Evolutionary conservation across 495 filamentous ascomycete species (phyloP), one percentile per base, ranked within the genome.

Genomic region (Bombardia bombarda): DNA sequence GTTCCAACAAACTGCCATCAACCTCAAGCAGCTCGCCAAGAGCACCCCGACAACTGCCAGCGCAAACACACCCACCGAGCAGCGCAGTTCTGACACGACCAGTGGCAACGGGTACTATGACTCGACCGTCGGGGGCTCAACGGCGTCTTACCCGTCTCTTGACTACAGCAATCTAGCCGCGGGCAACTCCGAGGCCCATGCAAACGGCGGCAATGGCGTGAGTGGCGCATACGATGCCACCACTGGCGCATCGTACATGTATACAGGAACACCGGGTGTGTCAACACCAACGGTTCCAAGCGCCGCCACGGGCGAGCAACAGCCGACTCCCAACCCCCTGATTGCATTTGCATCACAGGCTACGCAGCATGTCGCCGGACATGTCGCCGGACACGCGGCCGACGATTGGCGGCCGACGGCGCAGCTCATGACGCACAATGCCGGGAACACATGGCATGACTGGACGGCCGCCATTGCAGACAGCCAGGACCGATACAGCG

Each of bases 391-490:
- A 12, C 57, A 53, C 49, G 40, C 49, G 18, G 43, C 33, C 20
- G 51, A 57, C 1, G 51, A 54, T 33, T 61, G 60, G 60, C 51
- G 48, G 6, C 38, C 50, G 7, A 56, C 55, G 18, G 42, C 51
- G 7, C 35, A 50, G 36, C 46, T 52, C 10, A 43, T 53, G 48
- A 7, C 17, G 17, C 25, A 9, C 23, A 8, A 30, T 1, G 22
- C 12, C n/a, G 50, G 51, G 0, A 72, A 69, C 37, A 56, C 66
- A 1, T 72, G 67, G 67, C 61, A 70, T 7, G 65, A 70, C 46
- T 72, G 68, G 68, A 65, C 67, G 6, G 62, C 63, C 0, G 67
- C 67, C 26, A 65, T 72, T 9, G 61, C 63, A 10, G 66, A 68
- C 50, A 70, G 50, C 20, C 67, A 69, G 25, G 67, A 70, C 13